Evolutionary conservation across 768 basidiomycete species (phyloP), one percentile per base, ranked within the genome.

Genomic region (Cyclocybe cylindracea): DNA sequence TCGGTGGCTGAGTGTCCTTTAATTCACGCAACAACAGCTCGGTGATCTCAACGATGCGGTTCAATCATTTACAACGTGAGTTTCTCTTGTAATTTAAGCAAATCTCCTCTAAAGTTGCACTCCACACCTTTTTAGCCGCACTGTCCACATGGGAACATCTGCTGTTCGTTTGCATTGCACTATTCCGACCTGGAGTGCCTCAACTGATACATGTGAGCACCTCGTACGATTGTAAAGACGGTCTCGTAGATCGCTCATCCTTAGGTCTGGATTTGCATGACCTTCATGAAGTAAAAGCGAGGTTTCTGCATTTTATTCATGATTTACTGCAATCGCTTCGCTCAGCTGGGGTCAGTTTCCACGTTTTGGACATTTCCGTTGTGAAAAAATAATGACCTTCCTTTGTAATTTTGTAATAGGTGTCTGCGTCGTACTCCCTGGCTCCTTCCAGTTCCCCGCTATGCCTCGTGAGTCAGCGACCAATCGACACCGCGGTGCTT

Each of bases 261-360:
- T 36, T 51, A 87, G 86, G 76, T 61, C 66, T 80, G 55, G 86
- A 88, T 66, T 74, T 89, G 32, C 79, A 87, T 61, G 87, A 89
- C 68, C 73, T 89, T 51, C 73, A 88, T 48, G 81, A 85, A 59
- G 66, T 87, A 37, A 80, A 83, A 41, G 77, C 84, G 42, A 78
- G 83, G 40, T 79, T 81, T 38, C 72, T 89, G 10, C 56, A 78
- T 24, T 84, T 87, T 66, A 76, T 89, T 38, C 87, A 89, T 61
- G 76, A 82, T 55, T 71, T 87, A 31, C 61, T 86, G 39, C 78
- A 82, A 56, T 76, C 78, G 3, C 76, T 89, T 39, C 79, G 80
- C 37, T 75, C 79, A 2, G 75, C 78, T 49, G 86, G 85, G 60
- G 87, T 89, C 60, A 61, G 79, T 67, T 36, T 38, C 36, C 36